phyloP scores from a whole-genome alignment of 768 basidiomycete genomes.

The Xanthoconium stramineum region DNA sequence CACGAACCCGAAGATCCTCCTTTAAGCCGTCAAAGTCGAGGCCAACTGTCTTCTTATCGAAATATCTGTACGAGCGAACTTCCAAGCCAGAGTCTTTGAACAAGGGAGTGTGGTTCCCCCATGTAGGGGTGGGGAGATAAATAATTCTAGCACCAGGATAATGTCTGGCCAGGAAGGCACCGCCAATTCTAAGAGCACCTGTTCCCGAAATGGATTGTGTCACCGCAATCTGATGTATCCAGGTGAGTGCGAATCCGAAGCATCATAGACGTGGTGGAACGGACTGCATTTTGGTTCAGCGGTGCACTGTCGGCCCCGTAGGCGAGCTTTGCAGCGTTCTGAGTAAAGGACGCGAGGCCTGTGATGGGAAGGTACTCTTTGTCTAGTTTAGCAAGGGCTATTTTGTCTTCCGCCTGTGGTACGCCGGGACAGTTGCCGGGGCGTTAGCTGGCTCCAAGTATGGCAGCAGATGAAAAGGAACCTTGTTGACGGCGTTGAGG shows the following conservation, averaged over 20 bases:
- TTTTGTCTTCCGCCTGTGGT: conserved; percentile 69
- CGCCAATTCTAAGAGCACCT: conserved; percentile 94
- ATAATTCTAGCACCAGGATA: conserved; percentile 85
- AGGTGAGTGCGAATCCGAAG: not conserved
- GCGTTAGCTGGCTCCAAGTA: not conserved
- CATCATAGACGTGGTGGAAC: conserved; percentile 29
- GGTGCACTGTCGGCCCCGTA: conserved; percentile 81
- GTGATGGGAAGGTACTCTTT: conserved; percentile 98
- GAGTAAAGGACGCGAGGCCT: conserved; percentile 82
- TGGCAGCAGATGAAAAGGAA: conserved; percentile 22
- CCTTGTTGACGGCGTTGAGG: conserved; percentile 85
- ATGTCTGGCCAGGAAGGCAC: conserved; percentile 84
- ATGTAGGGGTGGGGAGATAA: conserved; percentile 90
- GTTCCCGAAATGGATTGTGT: conserved; percentile 98
- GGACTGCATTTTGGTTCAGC: conserved; percentile 65
- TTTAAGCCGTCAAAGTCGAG: conserved; percentile 91
- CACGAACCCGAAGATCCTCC: conserved; percentile 73
- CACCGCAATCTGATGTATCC: conserved; percentile 58
- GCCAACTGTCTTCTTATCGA: conserved; percentile 87
- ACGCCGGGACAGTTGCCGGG: not conserved
- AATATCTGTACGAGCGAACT: conserved; percentile 91
- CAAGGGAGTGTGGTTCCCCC: conserved; percentile 95
- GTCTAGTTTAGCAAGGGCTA: conserved; percentile 66
- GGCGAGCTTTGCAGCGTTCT: conserved; percentile 83
- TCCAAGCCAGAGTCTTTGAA: conserved; percentile 95